A percentile compares a stretch with the other conserved stretches of the same genome.
Evolutionary conservation across 2,329 filamentous ascomycete species (phyloP).

Genomic region (Sclerotinia minor): DNA sequence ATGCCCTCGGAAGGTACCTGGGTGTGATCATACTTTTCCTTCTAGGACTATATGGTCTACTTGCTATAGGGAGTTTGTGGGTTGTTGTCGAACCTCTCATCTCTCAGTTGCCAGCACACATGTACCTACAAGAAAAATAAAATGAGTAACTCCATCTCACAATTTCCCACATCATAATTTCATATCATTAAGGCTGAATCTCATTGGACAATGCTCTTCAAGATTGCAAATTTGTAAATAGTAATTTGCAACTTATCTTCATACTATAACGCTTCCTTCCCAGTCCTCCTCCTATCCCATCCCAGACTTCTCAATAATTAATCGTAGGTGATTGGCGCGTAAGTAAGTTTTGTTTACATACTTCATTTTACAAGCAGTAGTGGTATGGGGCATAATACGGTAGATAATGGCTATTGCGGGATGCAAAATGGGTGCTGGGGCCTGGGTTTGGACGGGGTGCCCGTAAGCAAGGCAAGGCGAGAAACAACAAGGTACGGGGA

Average conservation of each 20-base stretch:
- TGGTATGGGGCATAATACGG: constrained; percentile 17
- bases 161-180: constrained; percentile 19
- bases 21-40: background rate
- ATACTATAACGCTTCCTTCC: background rate
- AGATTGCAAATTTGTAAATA: constrained; percentile 16
- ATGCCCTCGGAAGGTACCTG: background rate
- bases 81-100: constrained; percentile 2
- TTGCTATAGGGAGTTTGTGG: background rate
- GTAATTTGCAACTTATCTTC: constrained; percentile 15
- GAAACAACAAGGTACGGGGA: constrained; percentile 9
- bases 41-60: background rate
- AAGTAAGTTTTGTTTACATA: constrained; percentile 14
- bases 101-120: constrained; percentile 12
- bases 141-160: constrained; percentile 15
- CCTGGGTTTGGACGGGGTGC: constrained; percentile 17
- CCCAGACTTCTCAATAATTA: background rate
- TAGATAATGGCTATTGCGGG: constrained; percentile 22
- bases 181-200: background rate
- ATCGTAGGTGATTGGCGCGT: background rate
- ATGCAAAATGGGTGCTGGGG: constrained; percentile 7
- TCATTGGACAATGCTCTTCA: background rate
- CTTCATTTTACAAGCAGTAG: constrained; percentile 21
- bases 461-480: constrained; percentile 12
- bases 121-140: background rate
- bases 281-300: background rate